Conservation (phyloP, 257 asterid genomes). For the Primulina eburnea region DNA sequence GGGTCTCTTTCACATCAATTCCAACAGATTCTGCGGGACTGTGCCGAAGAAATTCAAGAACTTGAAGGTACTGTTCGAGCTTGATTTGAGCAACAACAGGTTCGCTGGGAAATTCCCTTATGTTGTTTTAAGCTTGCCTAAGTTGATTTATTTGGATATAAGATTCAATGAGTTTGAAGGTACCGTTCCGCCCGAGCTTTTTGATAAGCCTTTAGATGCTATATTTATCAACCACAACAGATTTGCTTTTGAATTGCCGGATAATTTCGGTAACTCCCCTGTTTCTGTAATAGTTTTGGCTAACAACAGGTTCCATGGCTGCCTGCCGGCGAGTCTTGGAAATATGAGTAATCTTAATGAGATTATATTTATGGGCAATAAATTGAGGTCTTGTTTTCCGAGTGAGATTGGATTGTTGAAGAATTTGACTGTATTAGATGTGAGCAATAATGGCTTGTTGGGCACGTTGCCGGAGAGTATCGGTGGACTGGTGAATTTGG, state of each 20-base stretch:
- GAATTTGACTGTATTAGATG: conserved; percentile 72
- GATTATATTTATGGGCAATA: conserved; percentile 63
- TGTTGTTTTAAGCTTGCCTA: conserved; percentile 67
- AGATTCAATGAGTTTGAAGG: conserved; percentile 88
- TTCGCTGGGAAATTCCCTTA: conserved; percentile 84
- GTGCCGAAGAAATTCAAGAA: conserved; percentile 55
- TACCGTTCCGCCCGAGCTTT: conserved; percentile 58
- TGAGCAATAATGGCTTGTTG: conserved; percentile 54
- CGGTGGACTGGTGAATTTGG: conserved; percentile 70
- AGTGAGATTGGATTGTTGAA: conserved; percentile 62
- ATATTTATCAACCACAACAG: conserved; percentile 79
- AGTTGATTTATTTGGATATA: conserved; percentile 57
- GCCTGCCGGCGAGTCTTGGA: conserved; percentile 75
- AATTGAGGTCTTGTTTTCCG: conserved; percentile 75
- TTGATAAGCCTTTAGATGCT: conserved; percentile 79
- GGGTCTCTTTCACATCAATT: conserved; percentile 72
- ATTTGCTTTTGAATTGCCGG: conserved; percentile 73
- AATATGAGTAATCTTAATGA: conserved; percentile 74
- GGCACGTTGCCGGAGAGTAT: conserved; percentile 65
- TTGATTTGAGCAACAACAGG: conserved; percentile 82
- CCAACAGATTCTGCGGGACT: conserved; percentile 78
- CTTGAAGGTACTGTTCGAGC: conserved; percentile 59
- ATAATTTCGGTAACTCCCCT: conserved; percentile 84
- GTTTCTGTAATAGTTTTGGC: conserved; percentile 83
- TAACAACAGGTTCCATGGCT: conserved; percentile 73